Evolutionary conservation across 495 filamentous ascomycete species (phyloP).

Genomic region (Neurospora hispaniola): DNA sequence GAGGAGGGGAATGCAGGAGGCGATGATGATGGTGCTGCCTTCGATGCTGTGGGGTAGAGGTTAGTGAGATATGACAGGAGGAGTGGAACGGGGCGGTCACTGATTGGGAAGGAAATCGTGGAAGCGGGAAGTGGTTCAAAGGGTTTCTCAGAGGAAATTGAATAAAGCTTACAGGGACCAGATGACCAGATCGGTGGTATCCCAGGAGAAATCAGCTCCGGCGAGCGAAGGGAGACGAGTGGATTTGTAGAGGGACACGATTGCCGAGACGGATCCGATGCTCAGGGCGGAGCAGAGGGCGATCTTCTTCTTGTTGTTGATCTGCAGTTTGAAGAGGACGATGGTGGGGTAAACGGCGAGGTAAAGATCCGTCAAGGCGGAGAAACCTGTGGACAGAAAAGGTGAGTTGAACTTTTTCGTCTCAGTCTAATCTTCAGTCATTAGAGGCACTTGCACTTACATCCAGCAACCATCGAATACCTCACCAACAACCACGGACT

Average conservation of each 20-base stretch:
- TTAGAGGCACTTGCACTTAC: conserved; percentile 21
- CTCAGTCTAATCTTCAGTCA: background rate
- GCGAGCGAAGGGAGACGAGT: conserved; percentile 29
- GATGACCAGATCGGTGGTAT: conserved; percentile 29
- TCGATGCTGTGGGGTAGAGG: conserved; percentile 24
- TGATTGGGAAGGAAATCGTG: too few species aligned
- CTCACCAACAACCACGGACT: conserved; percentile 25
- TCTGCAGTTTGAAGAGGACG: conserved; percentile 33
- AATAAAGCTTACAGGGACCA: conserved; percentile 31
- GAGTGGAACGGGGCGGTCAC: too few species aligned
- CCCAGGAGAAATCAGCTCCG: conserved; percentile 24
- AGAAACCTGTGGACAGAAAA: conserved; percentile 23
- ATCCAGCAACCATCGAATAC: conserved; percentile 30
- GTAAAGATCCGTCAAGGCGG: conserved; percentile 35
- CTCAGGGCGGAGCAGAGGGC: conserved; percentile 33
- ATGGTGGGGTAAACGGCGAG: conserved; percentile 38
- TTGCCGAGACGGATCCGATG: conserved; percentile 26
- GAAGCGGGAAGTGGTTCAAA: too few species aligned
- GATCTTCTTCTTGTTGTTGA: conserved; percentile 37
- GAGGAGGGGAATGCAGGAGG: conserved; percentile 39
- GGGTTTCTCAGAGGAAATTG: too few species aligned
- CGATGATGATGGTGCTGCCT: conserved; percentile 37
- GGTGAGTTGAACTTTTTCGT: background rate
- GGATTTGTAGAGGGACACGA: conserved; percentile 32
- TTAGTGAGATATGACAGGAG: background rate